A percentile compares a stretch with the other conserved stretches of the same genome.
Conservation (phyloP, 129 eudicot genomes). For the Glebionis coronaria region DNA sequence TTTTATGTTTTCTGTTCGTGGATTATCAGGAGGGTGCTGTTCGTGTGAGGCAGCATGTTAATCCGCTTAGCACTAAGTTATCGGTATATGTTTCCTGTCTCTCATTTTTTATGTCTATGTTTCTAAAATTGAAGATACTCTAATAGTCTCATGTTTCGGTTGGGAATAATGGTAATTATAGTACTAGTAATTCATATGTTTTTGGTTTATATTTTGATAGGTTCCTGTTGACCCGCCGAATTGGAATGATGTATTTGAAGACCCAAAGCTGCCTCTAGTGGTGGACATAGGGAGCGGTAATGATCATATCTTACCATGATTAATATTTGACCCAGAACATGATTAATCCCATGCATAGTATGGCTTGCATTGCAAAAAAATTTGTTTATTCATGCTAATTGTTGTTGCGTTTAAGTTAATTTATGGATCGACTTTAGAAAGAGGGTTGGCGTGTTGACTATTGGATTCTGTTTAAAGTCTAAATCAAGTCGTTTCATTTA, state of each 20-base stretch:
- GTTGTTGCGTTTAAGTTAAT: neutral
- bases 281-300: constrained; percentile 96
- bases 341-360: neutral
- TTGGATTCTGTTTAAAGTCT: too few species aligned
- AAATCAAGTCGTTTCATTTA: too few species aligned
- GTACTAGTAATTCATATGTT: neutral
- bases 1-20: neutral
- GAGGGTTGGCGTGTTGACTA: too few species aligned
- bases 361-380: neutral
- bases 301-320: constrained; percentile 16
- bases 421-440: neutral
- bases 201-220: constrained; percentile 36
- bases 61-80: constrained; percentile 47
- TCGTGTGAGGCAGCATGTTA: constrained; percentile 63
- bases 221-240: constrained; percentile 69
- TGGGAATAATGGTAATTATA: constrained; percentile 9
- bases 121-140: too few species aligned
- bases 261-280: constrained; percentile 78
- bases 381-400: neutral
- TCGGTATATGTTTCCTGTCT: constrained; percentile 15
- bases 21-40: constrained; percentile 49
- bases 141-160: constrained; percentile 7
- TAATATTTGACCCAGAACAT: neutral
- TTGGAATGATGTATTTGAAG: constrained; percentile 76
- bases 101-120: neutral